Evolutionary conservation across 495 filamentous ascomycete species (phyloP), one percentile per base, ranked within the genome.

Genomic region (Xylaria flabelliformis): DNA sequence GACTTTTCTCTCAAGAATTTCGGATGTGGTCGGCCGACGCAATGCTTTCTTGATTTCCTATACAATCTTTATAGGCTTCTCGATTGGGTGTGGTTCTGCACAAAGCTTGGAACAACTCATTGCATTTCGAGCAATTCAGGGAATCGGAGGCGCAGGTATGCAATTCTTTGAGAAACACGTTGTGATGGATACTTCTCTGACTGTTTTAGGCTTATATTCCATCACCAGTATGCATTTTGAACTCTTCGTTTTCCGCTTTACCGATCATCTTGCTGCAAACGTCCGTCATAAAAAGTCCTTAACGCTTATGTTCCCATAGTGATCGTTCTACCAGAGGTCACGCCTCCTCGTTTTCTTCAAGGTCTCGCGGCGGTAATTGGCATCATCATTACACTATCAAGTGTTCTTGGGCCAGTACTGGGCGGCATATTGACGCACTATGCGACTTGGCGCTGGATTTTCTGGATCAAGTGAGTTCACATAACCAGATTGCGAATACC

Each of bases 11-110:
- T 81, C 86, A 4, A 84, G 85, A 39, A 69, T 88, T 10, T 86
- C 84, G 58, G 88, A 90, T 72, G 77, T 89, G 17, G 72, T 88
- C 32, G 88, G 88, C 46, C 84, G 85, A 3, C 82, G 83, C 61
- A 73, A 79, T 63, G 84, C 85, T 7, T 85, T 88, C 71, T 51
- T 85, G 2, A 69, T 77, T 4, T 84, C 84, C 29, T 84, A 84
- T 61, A 39, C 84, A 32, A 77, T 90, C 63, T 91, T 91, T 69
- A 74, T 88, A 61, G 82, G 72, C 46, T 89, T 89, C 67, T 90
- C 89, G 2, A 75, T 86, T 0, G 88, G 80, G 0, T 89, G 88
- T 72, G 88, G 85, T 3, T 85, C 83, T 51, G 75, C 83, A 10
- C 64, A 80, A 56, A 85, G 72, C 46, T 62, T 88, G 34, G 71